phyloP scores from a whole-genome alignment of 176 grass and related monocot species.

The Luzula sylvatica region DNA sequence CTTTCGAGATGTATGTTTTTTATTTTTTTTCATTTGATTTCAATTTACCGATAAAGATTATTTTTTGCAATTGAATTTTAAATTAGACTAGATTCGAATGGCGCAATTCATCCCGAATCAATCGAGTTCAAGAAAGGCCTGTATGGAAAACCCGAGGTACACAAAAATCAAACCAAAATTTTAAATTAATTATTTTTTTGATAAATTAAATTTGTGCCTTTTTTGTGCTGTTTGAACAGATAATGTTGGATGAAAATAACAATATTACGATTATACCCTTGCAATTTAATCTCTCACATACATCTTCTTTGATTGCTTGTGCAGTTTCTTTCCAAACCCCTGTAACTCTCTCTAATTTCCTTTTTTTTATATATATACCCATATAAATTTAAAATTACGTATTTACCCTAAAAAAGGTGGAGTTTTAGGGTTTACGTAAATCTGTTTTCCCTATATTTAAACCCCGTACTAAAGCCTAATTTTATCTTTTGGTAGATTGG shows the following conservation, averaged over 20 bases:
- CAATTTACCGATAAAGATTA: not conserved
- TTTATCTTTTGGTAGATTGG: slow-evolving; percentile 45
- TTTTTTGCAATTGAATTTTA: slow-evolving; percentile 21
- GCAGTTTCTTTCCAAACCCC: slow-evolving; percentile 46
- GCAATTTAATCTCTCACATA: slow-evolving; percentile 90
- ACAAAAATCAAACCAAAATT: not conserved
- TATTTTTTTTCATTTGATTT: slow-evolving; percentile 2
- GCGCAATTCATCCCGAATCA: slow-evolving; percentile 53
- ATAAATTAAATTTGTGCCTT: slow-evolving; percentile 31
- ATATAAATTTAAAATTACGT: not conserved
- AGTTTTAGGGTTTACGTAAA: no score
- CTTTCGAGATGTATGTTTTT: slow-evolving; percentile 80
- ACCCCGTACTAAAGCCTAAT: not conserved
- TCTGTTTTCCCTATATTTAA: no score
- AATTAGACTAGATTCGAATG: slow-evolving; percentile 78
- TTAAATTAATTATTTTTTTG: slow-evolving; percentile 18
- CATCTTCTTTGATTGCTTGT: slow-evolving; percentile 86
- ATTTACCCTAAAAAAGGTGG: no score
- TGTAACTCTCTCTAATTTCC: slow-evolving; percentile 37
- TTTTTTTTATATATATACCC: not conserved
- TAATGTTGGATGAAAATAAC: slow-evolving; percentile 42
- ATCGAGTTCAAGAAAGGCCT: slow-evolving; percentile 82
- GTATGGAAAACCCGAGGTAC: slow-evolving; percentile 97
- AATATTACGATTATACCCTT: slow-evolving; percentile 33
- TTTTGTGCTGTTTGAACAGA: slow-evolving; percentile 25